phyloP scores from a whole-genome alignment of 441 rosid species.

The Euphorbia neoarborescens region DNA sequence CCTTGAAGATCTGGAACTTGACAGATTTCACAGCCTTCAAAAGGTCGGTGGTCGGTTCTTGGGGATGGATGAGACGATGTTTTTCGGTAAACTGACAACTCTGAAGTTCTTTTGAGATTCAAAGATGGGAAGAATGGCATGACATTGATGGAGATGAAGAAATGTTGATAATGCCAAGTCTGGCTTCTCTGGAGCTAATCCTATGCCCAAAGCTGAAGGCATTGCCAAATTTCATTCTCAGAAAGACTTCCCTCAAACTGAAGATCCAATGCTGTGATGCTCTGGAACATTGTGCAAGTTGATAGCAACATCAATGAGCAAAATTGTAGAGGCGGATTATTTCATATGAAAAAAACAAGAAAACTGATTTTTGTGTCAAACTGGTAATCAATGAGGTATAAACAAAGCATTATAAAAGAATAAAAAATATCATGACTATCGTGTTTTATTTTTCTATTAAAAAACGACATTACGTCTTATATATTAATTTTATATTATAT shows the following conservation, averaged over 20 bases:
- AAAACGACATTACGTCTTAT: too few species aligned
- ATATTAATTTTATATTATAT: too few species aligned
- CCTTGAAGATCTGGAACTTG: not conserved
- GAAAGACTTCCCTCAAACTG: not conserved
- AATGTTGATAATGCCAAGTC: not conserved
- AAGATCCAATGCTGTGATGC: not conserved
- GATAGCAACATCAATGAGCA: too few species aligned
- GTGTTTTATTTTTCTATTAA: too few species aligned
- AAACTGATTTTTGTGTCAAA: too few species aligned
- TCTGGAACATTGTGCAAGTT: not conserved
- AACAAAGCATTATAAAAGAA: too few species aligned
- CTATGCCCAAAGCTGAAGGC: not conserved
- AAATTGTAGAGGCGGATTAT: too few species aligned
- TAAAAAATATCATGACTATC: too few species aligned
- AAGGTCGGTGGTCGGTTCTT: not conserved
- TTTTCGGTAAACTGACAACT: slow-evolving; percentile 1
- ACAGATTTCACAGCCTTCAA: not conserved
- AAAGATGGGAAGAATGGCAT: slow-evolving; percentile 2
- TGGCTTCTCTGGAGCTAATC: not conserved
- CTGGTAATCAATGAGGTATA: too few species aligned
- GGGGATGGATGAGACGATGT: not conserved
- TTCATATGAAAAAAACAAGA: too few species aligned
- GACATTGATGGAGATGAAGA: not conserved
- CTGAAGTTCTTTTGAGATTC: fast-evolving
- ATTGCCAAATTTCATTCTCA: not conserved